phyloP scores from a whole-genome alignment of 768 basidiomycete genomes.

The Steccherinum ochraceum region DNA sequence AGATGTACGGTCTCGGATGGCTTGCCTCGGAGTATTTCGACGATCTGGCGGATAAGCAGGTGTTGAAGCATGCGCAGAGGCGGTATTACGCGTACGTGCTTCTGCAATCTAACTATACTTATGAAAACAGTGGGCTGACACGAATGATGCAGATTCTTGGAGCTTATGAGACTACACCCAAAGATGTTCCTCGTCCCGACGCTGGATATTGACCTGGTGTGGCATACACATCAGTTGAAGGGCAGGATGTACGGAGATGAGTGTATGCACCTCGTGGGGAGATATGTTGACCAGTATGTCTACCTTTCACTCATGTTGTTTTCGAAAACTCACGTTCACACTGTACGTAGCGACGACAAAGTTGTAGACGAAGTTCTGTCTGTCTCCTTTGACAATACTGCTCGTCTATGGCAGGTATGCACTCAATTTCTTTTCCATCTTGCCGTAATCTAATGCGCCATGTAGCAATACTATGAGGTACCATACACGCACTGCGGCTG shows the following conservation, averaged over 20 bases:
- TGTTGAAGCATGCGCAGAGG: constrained; percentile 42
- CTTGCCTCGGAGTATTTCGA: constrained; percentile 36
- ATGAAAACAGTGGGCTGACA: too few relatives aligned
- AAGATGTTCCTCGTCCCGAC: constrained; percentile 47
- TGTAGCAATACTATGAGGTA: constrained; percentile 33
- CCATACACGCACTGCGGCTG: constrained; percentile 61
- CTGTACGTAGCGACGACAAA: constrained; percentile 46
- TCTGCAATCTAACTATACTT: not conserved
- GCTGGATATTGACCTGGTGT: constrained; percentile 67
- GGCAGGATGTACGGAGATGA: constrained; percentile 39
- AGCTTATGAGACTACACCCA: constrained; percentile 41
- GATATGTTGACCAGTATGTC: constrained; percentile 50
- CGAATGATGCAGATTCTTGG: constrained; percentile 40
- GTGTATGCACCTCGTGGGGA: constrained; percentile 34
- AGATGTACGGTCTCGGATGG: constrained; percentile 50
- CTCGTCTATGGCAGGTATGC: constrained; percentile 39
- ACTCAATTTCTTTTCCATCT: not conserved
- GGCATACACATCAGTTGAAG: constrained; percentile 69
- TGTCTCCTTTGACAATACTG: constrained; percentile 43
- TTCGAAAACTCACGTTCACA: not conserved
- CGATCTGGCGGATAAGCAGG: constrained; percentile 28
- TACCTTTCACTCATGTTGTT: not conserved
- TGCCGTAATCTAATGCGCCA: not conserved
- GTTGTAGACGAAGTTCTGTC: constrained; percentile 40
- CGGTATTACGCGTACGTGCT: constrained; percentile 50